Percentiles rank a stretch among this genome's conserved stretches.
phyloP scores from a whole-genome alignment of 257 asterid species.

The Primulina tabacum region DNA sequence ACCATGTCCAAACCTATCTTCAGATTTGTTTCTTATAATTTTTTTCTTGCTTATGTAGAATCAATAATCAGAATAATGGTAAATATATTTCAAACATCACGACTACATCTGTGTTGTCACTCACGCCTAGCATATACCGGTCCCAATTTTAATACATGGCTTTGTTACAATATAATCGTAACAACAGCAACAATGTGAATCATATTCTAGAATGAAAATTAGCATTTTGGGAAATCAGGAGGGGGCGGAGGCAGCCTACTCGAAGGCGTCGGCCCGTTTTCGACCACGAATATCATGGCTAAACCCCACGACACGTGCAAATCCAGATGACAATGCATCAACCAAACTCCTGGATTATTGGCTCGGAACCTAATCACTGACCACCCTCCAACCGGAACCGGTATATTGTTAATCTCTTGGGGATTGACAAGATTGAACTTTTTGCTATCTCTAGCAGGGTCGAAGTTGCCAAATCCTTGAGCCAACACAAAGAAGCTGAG shows the following conservation, averaged over 20 bases:
- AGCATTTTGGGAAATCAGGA: conserved; percentile 58
- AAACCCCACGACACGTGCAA: conserved; percentile 76
- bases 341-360: conserved; percentile 69
- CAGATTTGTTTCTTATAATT: too few relatives aligned
- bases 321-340: conserved; percentile 80
- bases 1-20: too few relatives aligned
- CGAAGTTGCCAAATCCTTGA: conserved; percentile 59
- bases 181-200: neutral
- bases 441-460: conserved; percentile 24
- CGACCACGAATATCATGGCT: conserved; percentile 54
- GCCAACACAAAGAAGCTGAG: conserved; percentile 55
- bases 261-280: conserved; percentile 59
- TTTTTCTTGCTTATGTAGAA: too few relatives aligned
- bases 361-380: conserved; percentile 55
- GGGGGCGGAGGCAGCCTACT: conserved; percentile 76
- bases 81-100: too few relatives aligned
- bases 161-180: neutral
- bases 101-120: too few relatives aligned
- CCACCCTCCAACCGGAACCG: conserved; percentile 68
- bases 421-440: conserved; percentile 49
- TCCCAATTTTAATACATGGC: too few relatives aligned
- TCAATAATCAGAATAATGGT: too few relatives aligned
- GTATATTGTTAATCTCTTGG: conserved; percentile 56
- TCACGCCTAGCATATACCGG: too few relatives aligned
- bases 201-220: neutral